Percentiles rank a stretch among this genome's conserved stretches.
Evolutionary conservation across 2,329 filamentous ascomycete species (phyloP).

Genomic region (Cyclaneusma minus): DNA sequence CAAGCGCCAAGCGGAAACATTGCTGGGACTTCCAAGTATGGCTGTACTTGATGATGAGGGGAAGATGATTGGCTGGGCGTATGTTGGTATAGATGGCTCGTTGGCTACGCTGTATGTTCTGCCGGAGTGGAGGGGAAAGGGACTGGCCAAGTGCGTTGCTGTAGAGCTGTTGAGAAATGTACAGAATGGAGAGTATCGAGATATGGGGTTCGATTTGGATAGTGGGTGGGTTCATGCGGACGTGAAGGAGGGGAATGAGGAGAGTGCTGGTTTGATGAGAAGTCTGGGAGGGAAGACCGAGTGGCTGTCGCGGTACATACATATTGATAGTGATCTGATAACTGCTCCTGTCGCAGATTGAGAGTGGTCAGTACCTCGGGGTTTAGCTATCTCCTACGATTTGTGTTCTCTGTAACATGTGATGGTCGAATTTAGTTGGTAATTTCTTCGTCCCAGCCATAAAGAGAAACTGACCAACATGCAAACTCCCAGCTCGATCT

Average conservation of each 20-base stretch:
- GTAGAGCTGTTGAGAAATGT: conserved; percentile 9
- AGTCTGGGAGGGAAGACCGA: conserved; percentile 7
- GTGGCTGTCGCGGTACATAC: conserved; percentile 12
- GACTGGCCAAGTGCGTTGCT: conserved; percentile 13
- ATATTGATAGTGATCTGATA: conserved; percentile 13
- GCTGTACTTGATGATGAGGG: conserved; percentile 8
- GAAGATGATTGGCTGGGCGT: conserved; percentile 14
- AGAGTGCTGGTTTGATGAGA: conserved; percentile 17
- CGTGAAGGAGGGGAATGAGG: conserved; percentile 14
- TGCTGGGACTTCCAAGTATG: conserved; percentile 11
- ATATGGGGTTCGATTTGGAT: conserved; percentile 10
- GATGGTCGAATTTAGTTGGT: too few relatives aligned
- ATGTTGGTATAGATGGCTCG: conserved; percentile 14
- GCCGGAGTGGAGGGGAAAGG: conserved; percentile 12
- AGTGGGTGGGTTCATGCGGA: conserved; percentile 17
- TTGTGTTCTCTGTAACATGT: too few relatives aligned
- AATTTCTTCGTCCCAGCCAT: too few relatives aligned
- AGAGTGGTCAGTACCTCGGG: too few relatives aligned
- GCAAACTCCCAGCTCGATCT: too few relatives aligned
- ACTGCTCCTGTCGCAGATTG: too few relatives aligned
- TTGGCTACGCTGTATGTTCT: conserved; percentile 16
- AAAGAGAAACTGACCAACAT: too few relatives aligned
- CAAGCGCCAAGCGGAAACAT: conserved; percentile 10
- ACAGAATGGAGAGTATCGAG: conserved; percentile 9
- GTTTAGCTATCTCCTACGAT: too few relatives aligned